A percentile compares a stretch with the other conserved stretches of the same genome.
Evolutionary conservation across 2,329 filamentous ascomycete species (phyloP).

Genomic region (Colletotrichum liriopes): DNA sequence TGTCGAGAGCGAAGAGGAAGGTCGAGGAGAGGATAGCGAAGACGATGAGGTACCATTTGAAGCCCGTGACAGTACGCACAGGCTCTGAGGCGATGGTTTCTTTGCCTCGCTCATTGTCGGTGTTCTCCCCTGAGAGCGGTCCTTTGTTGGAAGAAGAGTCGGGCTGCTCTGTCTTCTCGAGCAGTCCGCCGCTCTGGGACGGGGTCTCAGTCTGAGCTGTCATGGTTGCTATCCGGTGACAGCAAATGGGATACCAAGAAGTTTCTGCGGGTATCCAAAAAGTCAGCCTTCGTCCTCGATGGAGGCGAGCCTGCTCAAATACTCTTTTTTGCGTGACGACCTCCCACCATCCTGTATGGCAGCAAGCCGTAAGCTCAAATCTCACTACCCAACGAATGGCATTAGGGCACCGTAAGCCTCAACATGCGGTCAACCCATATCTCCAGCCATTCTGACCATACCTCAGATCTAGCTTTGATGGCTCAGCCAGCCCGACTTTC

Average conservation of each 20-base stretch:
- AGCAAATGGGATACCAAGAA: background rate
- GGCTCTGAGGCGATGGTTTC: background rate
- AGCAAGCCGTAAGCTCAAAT: slow-evolving; percentile 10
- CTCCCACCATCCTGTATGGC: background rate
- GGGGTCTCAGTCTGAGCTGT: background rate
- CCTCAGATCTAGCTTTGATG: background rate
- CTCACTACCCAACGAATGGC: background rate
- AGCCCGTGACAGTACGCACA: slow-evolving; percentile 25
- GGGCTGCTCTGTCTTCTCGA: slow-evolving; percentile 15
- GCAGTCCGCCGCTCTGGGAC: background rate
- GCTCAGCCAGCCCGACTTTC: background rate
- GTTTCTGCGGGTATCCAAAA: background rate
- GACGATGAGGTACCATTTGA: slow-evolving; percentile 44
- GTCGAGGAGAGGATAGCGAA: slow-evolving; percentile 41
- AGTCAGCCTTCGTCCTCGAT: background rate
- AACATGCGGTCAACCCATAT: background rate
- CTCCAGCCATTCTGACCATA: background rate
- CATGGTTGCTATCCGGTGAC: background rate
- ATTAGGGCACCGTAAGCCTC: background rate
- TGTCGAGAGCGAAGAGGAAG: slow-evolving; percentile 58
- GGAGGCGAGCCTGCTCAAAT: background rate
- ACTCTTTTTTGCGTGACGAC: background rate
- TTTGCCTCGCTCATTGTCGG: slow-evolving; percentile 25
- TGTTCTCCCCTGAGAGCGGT: slow-evolving; percentile 15
- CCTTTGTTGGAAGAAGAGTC: slow-evolving; percentile 30